These are phyloP conservation scores for Plasmodium inui DNA, from an alignment of 169 alveolate genomes.

Conservation along the genomic window DNA sequence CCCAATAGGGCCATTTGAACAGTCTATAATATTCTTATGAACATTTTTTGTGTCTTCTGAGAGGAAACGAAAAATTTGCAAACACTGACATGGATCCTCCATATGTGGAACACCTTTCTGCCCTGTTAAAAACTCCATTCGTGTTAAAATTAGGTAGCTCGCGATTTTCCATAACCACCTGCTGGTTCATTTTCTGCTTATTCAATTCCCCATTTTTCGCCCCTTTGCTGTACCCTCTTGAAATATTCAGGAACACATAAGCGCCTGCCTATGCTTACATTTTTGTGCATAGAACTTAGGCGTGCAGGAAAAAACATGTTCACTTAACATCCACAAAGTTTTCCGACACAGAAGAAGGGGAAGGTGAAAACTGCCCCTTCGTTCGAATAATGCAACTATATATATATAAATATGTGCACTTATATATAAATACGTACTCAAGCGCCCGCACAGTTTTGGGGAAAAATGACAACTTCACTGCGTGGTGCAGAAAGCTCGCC, in stretches of 20 bases:
- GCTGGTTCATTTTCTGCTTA: background rate
- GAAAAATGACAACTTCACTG: background rate
- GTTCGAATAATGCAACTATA: background rate
- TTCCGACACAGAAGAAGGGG: background rate
- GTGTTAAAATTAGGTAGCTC: background rate
- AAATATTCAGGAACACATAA: background rate
- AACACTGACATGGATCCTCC: background rate
- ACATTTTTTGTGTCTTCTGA: background rate
- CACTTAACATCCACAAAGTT: background rate
- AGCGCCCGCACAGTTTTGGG: background rate
- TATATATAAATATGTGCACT: no score
- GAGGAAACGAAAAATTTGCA: background rate
- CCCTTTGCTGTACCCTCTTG: background rate
- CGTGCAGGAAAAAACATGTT: background rate
- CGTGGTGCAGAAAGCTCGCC: background rate
- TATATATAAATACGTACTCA: background rate
- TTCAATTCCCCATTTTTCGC: background rate
- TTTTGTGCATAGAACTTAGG: background rate
- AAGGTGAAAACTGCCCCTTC: background rate
- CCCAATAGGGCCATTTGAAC: background rate
- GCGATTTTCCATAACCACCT: background rate
- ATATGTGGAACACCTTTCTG: background rate
- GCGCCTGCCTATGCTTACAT: background rate
- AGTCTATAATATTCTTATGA: background rate
- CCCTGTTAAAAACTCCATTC: background rate